A percentile compares a stretch with the other conserved stretches of the same genome.
Evolutionary conservation across 441 rosid genomes (phyloP).

Genomic region (Brassica balearica): DNA sequence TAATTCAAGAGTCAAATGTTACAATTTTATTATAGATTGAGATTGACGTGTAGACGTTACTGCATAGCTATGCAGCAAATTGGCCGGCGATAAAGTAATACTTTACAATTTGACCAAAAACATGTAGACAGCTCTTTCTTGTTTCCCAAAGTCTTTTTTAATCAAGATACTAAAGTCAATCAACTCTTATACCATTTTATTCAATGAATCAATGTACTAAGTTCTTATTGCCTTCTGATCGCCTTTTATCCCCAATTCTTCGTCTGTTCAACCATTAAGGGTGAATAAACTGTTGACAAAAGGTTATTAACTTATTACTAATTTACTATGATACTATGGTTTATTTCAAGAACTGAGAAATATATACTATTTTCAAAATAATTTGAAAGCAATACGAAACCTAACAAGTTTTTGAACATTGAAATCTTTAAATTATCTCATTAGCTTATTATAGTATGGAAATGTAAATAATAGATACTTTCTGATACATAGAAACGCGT

Average conservation of each 20-base stretch:
- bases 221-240: not conserved
- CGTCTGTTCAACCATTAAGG: too few relatives aligned
- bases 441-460: not conserved
- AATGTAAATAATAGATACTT: not conserved
- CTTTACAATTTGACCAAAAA: conserved; percentile 13
- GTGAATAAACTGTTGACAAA: conserved; percentile 26
- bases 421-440: not conserved
- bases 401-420: conserved; percentile 8
- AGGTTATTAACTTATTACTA: too few relatives aligned
- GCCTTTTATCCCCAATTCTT: not conserved
- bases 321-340: not conserved
- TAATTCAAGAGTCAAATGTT: not conserved
- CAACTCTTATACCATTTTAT: conserved; percentile 4
- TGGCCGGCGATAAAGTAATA: conserved; percentile 23
- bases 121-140: conserved; percentile 16
- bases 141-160: conserved; percentile 27
- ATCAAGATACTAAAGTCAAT: conserved; percentile 30
- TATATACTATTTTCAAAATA: not conserved
- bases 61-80: conserved; percentile 23
- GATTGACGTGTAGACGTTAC: conserved; percentile 17
- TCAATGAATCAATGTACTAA: conserved; percentile 9
- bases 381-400: not conserved
- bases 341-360: too few relatives aligned
- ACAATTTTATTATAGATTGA: not conserved
- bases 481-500: not conserved